Conservation (phyloP, 768 basidiomycete species). For the Podaxis pistillaris region DNA sequence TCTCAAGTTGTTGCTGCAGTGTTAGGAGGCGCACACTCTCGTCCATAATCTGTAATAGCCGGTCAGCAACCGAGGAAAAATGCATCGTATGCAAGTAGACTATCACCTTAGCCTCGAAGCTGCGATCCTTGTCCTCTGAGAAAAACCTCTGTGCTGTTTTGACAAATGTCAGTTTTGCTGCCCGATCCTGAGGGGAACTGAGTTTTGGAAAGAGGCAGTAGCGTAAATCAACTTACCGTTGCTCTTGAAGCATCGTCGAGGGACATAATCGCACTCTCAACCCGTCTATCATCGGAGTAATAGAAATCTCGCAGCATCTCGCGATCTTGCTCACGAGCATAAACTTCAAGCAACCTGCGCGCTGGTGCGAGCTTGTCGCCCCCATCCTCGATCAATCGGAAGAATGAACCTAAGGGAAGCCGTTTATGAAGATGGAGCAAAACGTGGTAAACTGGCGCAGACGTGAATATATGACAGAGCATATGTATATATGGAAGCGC, state of each 20-base stretch:
- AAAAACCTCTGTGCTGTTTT: conserved; percentile 91
- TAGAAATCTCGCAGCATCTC: conserved; percentile 95
- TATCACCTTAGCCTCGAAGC: conserved; percentile 85
- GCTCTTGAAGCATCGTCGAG: conserved; percentile 78
- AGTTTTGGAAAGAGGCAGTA: not conserved
- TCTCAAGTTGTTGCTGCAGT: conserved; percentile 85
- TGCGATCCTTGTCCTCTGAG: conserved; percentile 88
- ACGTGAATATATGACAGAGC: conserved; percentile 2
- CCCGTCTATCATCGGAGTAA: conserved; percentile 93
- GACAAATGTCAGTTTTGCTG: conserved; percentile 67
- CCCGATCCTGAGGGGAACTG: conserved; percentile 55
- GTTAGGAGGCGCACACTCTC: conserved; percentile 76
- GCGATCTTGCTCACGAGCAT: conserved; percentile 85
- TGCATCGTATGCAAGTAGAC: not conserved
- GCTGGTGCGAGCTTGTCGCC: conserved; percentile 74
- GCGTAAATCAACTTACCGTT: conserved; percentile 39
- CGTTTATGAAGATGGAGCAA: conserved; percentile 83
- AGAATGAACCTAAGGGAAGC: conserved; percentile 86
- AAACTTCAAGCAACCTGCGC: conserved; percentile 80
- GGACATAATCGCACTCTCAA: conserved; percentile 88
- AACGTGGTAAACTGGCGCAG: conserved; percentile 83
- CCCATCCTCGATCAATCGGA: conserved; percentile 91
- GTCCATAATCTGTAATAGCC: conserved; percentile 75
- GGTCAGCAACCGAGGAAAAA: not conserved
- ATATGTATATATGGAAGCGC: conserved; percentile 19